Base-by-base conservation (phyloP, 805 yeast genomes). In the Candida ficus region DNA sequence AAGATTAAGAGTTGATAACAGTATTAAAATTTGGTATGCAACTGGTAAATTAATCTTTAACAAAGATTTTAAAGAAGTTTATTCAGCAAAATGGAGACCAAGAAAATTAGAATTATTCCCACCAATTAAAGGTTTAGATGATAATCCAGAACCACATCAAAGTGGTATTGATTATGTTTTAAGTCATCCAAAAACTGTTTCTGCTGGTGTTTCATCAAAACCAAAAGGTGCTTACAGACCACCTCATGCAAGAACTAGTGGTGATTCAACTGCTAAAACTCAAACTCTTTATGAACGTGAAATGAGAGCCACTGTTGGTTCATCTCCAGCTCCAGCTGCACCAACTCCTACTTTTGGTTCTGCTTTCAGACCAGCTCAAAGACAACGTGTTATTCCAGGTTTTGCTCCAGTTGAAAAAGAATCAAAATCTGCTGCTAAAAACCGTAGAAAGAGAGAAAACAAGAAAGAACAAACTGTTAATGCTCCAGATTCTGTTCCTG, bases 191-290 rank as follows among this genome's bases (percentile, higher is more conserved):
- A 67, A 56, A 44, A 46, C 52, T 48, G 62, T 49, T 43, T 47
- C 55, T 8, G 42, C 53, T 13, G 51, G 58, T 27, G 58, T 62
- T 14, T 61, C 68, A 16, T 60, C 73, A 40, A 83, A 81, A 58
- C 81, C 90, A 39, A 73, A 77, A 25, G 96, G 96, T 39, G 98
- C 97, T 31, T 93, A 93, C 62, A 78, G 95, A 61, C 99, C 99
- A 19, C 99, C 99, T 2, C 96, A 89, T 62, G 96, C 97, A 10
- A 75, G 95, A 61, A 70, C 52, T 29, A 60, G 57, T 13, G 51
- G 57, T 29, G 58, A 64, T n/a, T 45, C 62, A 10, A 36, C 59
- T 4, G 59, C 62, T 36, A 46, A 55, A 41, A 47, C 57, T 32
- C 71, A 78, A 42, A 67, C 84, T 5, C 63, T 79, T 49, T 77